A percentile compares a stretch with the other conserved stretches of the same genome.
phyloP scores from a whole-genome alignment of 1,284 basidiomycete species.

The Wallemia mellicola region DNA sequence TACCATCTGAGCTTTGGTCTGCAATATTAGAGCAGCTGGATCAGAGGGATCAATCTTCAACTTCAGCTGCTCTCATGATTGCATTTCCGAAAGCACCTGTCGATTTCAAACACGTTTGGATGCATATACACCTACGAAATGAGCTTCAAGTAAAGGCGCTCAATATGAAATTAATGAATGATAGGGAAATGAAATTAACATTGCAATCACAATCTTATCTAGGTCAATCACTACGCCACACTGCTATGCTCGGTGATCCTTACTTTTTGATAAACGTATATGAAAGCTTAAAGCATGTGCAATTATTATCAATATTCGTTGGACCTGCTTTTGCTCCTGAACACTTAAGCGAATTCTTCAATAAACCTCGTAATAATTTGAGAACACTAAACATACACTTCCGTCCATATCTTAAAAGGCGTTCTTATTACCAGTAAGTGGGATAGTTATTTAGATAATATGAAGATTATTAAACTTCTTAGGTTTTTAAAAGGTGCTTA shows the following conservation, averaged over 20 bases:
- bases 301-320: conserved; percentile 14
- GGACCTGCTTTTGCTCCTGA: conserved; percentile 18
- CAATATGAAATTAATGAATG: background rate
- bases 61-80: background rate
- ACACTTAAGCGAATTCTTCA: conserved; percentile 17
- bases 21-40: background rate
- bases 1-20: background rate
- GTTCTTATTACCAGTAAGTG: conserved; percentile 17
- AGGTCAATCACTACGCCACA: background rate
- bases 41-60: background rate
- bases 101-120: background rate
- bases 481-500: conserved; percentile 11
- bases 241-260: background rate
- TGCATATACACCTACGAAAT: background rate
- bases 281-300: conserved; percentile 8
- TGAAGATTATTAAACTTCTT: background rate
- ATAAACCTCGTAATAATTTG: conserved; percentile 11
- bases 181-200: conserved; percentile 9
- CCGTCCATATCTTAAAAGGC: conserved; percentile 17
- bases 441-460: background rate
- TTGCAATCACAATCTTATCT: background rate
- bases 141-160: background rate
- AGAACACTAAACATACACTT: conserved; percentile 15
- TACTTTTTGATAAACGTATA: background rate
- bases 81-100: background rate